Conservation (phyloP, 768 basidiomycete genomes). For the Omphalotus guepiniiformis region DNA sequence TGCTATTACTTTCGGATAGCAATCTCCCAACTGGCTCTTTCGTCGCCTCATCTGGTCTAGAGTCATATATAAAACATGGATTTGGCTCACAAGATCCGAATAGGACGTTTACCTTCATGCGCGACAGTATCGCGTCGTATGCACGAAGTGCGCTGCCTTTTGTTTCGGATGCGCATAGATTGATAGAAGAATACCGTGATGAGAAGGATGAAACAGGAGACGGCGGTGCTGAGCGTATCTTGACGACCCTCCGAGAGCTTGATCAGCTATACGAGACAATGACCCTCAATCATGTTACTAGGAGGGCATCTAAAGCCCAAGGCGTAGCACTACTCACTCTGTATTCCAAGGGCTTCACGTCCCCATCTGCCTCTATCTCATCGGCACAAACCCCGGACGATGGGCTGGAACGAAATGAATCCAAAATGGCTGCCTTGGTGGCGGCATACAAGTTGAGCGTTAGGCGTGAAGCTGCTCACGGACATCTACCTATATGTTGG, state of each 20-base stretch:
- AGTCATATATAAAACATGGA: slow-evolving; percentile 87
- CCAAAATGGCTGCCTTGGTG: slow-evolving; percentile 40
- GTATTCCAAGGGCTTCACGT: slow-evolving; percentile 76
- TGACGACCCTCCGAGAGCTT: slow-evolving; percentile 47
- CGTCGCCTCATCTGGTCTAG: slow-evolving; percentile 90
- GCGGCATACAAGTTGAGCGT: slow-evolving; percentile 67
- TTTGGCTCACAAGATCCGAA: slow-evolving; percentile 40
- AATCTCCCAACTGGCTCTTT: slow-evolving; percentile 98
- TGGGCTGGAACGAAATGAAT: slow-evolving; percentile 17
- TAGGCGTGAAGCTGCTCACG: slow-evolving; percentile 59
- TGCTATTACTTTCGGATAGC: slow-evolving; percentile 82
- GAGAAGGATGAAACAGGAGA: slow-evolving; percentile 2
- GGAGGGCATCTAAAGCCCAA: slow-evolving; percentile 85
- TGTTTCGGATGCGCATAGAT: slow-evolving; percentile 64
- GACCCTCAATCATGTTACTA: slow-evolving; percentile 86
- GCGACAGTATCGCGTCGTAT: slow-evolving; percentile 73
- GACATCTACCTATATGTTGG: slow-evolving; percentile 92
- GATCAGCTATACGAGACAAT: slow-evolving; percentile 81
- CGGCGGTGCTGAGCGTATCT: slow-evolving; percentile 18
- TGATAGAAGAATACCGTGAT: slow-evolving; percentile 19
- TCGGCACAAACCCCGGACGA: slow-evolving; percentile 17
- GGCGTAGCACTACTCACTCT: slow-evolving; percentile 90
- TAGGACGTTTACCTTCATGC: slow-evolving; percentile 57
- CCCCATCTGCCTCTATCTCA: slow-evolving; percentile 33
- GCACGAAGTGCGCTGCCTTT: slow-evolving; percentile 74